phyloP scores from a whole-genome alignment of 1,139 yeast species.

The Suhomyces bokatorum region DNA sequence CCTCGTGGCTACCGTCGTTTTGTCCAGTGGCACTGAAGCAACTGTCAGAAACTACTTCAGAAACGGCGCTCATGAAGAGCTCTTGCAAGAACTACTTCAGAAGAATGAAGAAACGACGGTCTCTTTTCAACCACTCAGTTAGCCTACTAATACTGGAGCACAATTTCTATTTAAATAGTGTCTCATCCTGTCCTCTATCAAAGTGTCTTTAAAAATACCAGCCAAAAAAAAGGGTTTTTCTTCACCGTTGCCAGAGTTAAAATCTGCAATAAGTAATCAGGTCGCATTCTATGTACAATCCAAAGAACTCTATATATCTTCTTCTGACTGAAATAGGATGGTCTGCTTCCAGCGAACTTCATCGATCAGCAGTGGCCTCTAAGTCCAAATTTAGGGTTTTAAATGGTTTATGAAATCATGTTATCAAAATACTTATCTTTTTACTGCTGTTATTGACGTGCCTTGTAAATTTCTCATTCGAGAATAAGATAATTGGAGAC shows the following conservation, averaged over 20 bases:
- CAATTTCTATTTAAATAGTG: no score
- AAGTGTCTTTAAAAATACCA: no score
- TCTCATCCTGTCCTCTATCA: no score
- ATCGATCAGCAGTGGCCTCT: conserved; percentile 49
- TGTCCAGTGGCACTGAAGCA: conserved; percentile 24
- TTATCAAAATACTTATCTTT: no score
- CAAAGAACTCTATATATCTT: conserved; percentile 28
- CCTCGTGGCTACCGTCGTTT: conserved; percentile 23
- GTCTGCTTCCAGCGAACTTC: conserved; percentile 65
- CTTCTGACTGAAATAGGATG: conserved; percentile 68
- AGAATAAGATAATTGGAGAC: conserved; percentile 60
- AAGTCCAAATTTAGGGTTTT: conserved; percentile 27
- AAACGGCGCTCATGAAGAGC: conserved; percentile 7
- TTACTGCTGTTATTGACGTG: no score
- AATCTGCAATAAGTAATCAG: conserved; percentile 59
- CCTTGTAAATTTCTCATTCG: conserved; percentile 61
- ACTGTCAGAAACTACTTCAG: conserved; percentile 22
- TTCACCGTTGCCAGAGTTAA: conserved; percentile 55
- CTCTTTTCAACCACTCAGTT: no score
- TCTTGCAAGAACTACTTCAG: neutral
- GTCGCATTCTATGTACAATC: conserved; percentile 55
- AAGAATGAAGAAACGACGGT: neutral
- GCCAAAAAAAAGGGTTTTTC: no score
- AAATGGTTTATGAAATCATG: no score
- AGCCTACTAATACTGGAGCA: no score